A percentile compares a stretch with the other conserved stretches of the same genome.
Conservation (phyloP, 148 eudicot species). For the Talinum fruticosum region DNA sequence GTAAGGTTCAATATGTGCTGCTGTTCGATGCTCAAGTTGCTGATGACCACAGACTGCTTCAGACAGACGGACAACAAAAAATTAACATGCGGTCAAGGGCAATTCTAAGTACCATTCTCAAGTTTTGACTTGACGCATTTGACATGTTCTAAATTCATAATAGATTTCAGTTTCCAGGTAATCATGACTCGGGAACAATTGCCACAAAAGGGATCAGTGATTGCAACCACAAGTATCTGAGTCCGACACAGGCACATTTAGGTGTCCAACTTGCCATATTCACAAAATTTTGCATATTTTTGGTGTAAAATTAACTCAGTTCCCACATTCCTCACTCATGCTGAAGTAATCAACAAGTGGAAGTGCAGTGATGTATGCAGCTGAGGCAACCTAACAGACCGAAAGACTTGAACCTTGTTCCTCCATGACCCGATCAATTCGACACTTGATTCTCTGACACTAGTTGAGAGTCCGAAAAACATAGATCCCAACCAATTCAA, state of each 20-base stretch:
- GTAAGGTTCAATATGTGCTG: conserved; percentile 44
- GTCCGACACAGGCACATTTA: background rate
- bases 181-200: background rate
- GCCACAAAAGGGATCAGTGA: background rate
- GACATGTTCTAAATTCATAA: background rate
- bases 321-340: too few relatives aligned
- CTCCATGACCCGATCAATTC: too few relatives aligned
- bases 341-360: too few relatives aligned
- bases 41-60: conserved; percentile 49
- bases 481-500: background rate
- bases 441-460: too few relatives aligned
- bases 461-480: background rate
- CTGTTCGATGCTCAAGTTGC: conserved; percentile 54
- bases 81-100: conserved; percentile 12
- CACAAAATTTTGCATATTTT: too few relatives aligned
- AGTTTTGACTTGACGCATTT: too few relatives aligned
- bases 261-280: background rate
- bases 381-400: too few relatives aligned
- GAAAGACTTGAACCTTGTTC: too few relatives aligned
- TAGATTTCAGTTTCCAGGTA: background rate
- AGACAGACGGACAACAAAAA: conserved; percentile 18
- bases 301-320: too few relatives aligned
- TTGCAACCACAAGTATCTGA: background rate
- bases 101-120: background rate
- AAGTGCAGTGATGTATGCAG: too few relatives aligned